These are phyloP conservation scores for Lasiosphaeria hispida DNA, from an alignment of 495 filamentous ascomycete genomes.

Conservation along the genomic window DNA sequence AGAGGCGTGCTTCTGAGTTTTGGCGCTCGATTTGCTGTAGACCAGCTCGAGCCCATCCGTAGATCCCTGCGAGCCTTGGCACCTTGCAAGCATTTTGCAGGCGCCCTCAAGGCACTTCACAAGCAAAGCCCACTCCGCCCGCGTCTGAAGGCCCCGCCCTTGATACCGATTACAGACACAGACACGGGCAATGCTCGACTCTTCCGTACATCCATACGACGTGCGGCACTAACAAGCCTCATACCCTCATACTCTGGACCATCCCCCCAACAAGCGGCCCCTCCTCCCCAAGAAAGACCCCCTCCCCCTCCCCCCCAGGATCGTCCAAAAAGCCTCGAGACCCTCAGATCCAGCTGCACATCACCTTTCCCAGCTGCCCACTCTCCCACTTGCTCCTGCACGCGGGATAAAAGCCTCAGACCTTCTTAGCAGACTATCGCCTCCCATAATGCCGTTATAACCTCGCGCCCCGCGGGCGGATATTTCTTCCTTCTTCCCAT, in stretches of 20 bases:
- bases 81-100: not conserved
- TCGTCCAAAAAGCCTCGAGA: slow-evolving; percentile 22
- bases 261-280: not conserved
- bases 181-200: slow-evolving; percentile 9
- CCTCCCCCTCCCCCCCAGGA: slow-evolving; percentile 10
- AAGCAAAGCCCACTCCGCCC: slow-evolving; percentile 4
- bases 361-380: slow-evolving; percentile 13
- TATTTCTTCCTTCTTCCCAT: slow-evolving; percentile 9
- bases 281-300: slow-evolving; percentile 4
- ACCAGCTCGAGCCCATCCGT: not conserved
- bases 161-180: slow-evolving; percentile 6
- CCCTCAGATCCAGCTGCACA: slow-evolving; percentile 21
- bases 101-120: not conserved
- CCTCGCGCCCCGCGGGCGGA: slow-evolving; percentile 12
- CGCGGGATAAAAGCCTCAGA: slow-evolving; percentile 3
- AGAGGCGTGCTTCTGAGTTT: not conserved
- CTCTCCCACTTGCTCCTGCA: slow-evolving; percentile 14
- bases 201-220: slow-evolving; percentile 15
- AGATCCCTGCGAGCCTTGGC: not conserved
- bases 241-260: not conserved
- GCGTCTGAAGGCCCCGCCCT: slow-evolving; percentile 15
- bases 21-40: not conserved
- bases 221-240: slow-evolving; percentile 13
- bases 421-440: not conserved
- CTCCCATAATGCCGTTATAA: slow-evolving; percentile 18